Evolutionary conservation across 1,284 basidiomycete species (phyloP), one percentile per base, ranked within the genome.

Genomic region (Malassezia dermatis): DNA sequence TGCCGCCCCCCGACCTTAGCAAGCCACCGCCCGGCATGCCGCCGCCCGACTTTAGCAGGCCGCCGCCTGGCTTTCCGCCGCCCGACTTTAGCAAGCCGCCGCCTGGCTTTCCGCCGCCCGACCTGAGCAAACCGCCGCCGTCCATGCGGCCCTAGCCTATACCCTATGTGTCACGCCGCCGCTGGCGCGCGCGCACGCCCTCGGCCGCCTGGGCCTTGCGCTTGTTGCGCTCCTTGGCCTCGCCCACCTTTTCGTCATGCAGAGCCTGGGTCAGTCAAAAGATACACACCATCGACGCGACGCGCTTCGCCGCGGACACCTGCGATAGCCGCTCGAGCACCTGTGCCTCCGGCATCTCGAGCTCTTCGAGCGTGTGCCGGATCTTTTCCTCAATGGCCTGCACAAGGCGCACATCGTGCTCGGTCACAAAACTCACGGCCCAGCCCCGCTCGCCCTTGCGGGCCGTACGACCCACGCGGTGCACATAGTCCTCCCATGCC

Each of bases 401-500:
- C 32, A 98, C 81, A 44, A 86, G 79, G 60, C 89, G 84, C 65
- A 94, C 88, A 69, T 98, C 93, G 41, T 83, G 79, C 76, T 98
- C 93, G 3, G 90, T 94, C 50, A 98, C 87, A 70, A 98, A 88
- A 65, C 89, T 95, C 41, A 98, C 81, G 0, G 89, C 89, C 53
- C 89, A 80, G 71, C 94, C 94, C 4, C 83, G 84, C 66, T 83
- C 81, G 5, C 91, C 91, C n/a, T 86, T 88, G 69, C 94, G 84
- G 28, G 93, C 94, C 12, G 94, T 99, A 67, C 94, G 79, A 51
- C 81, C 81, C 4, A 83, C 81, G 8, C 81, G 75, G 68, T 83
- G 81, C 10, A 82, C 76, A 61, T 82, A 82, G 64, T 82, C 81
- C 59, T 81, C 79, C 24, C 78, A 75, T 0, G 77, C 77, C 80